Conservation (phyloP, 163 green algal genomes). For the Prototheca stagnorum region DNA sequence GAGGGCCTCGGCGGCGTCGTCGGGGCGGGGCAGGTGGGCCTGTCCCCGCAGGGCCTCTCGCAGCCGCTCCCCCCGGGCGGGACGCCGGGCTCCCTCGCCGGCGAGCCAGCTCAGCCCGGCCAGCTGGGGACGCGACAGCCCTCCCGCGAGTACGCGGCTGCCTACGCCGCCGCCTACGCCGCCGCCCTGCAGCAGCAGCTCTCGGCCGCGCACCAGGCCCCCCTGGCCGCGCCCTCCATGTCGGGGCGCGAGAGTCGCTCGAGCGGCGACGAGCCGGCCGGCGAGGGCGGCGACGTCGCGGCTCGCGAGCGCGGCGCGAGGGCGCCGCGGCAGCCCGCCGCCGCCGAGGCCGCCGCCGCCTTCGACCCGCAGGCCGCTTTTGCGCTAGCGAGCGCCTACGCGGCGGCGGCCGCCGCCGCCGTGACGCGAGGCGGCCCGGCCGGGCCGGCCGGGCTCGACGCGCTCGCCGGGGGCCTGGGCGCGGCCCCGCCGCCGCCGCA, state of each 20-base stretch:
- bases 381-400: too few species aligned
- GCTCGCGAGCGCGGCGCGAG: constrained; percentile 31
- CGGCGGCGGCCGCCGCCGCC: too few species aligned
- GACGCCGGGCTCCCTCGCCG: neutral
- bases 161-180: constrained; percentile 74
- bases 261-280: too few species aligned
- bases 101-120: neutral
- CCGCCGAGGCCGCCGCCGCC: constrained; percentile 25
- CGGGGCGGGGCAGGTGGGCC: too few species aligned
- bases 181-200: constrained; percentile 62
- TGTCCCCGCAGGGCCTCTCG: constrained; percentile 10
- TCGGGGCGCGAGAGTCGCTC: too few species aligned
- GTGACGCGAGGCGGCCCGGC: too few species aligned
- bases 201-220: too few species aligned
- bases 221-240: constrained; percentile 15
- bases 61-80: neutral
- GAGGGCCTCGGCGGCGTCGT: too few species aligned
- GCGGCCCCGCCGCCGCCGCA: too few species aligned
- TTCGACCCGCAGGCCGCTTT: constrained; percentile 1
- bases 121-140: neutral
- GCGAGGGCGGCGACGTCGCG: too few species aligned
- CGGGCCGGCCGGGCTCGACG: too few species aligned
- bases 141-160: constrained; percentile 56
- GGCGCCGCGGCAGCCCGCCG: constrained; percentile 41
- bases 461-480: too few species aligned